Percentiles rank a stretch among this genome's conserved stretches.
Conservation (phyloP, 257 asterid species). For the Paraleonurus japonicus region DNA sequence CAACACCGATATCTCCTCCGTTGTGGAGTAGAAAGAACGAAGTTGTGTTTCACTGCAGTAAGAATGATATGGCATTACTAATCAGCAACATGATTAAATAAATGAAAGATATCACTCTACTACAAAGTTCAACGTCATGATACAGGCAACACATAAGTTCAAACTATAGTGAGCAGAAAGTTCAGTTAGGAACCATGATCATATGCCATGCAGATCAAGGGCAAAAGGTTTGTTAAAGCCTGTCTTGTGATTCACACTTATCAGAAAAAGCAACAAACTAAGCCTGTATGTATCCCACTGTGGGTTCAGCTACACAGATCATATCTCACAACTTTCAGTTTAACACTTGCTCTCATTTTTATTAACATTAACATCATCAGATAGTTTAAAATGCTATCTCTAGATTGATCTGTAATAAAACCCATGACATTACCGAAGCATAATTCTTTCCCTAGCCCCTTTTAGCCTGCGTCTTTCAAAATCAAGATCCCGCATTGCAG, state of each 20-base stretch:
- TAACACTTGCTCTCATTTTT: not conserved
- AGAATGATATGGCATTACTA: constrained; percentile 12
- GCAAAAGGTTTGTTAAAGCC: not conserved
- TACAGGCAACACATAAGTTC: not conserved
- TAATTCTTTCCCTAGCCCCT: constrained; percentile 93
- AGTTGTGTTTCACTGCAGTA: constrained; percentile 92
- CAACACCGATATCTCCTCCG: constrained; percentile 83
- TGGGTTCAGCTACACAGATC: not conserved
- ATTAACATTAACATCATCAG: not conserved
- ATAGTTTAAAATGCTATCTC: constrained; percentile 1
- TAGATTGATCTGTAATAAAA: not conserved
- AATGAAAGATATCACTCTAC: not conserved
- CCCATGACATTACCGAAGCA: constrained; percentile 75
- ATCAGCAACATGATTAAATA: constrained; percentile 11
- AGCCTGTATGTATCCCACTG: not conserved
- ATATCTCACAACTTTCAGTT: not conserved
- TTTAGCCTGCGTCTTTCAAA: constrained; percentile 88
- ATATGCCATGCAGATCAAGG: not conserved
- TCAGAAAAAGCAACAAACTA: not conserved
- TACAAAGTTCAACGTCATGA: not conserved
- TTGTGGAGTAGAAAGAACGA: constrained; percentile 93
- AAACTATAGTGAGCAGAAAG: not conserved
- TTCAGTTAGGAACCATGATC: not conserved
- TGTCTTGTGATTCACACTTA: not conserved
- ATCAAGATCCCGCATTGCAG: constrained; percentile 91